Evolutionary conservation across 306 rosid genomes (phyloP).

Genomic region (Rosa chinensis): DNA sequence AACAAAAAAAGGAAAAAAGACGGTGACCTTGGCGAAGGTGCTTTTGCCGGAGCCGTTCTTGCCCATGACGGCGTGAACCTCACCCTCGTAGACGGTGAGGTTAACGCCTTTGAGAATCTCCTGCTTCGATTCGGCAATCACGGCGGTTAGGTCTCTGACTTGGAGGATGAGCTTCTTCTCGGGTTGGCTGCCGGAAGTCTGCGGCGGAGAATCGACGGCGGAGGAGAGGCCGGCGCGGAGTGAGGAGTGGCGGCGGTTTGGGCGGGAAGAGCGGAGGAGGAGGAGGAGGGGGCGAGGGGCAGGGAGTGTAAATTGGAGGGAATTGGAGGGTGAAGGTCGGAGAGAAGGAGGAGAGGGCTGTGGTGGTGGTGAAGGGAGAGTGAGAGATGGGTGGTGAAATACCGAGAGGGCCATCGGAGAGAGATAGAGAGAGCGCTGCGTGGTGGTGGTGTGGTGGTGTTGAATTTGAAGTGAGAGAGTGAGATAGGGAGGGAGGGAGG

Average conservation of each 20-base stretch:
- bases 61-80: slow-evolving; percentile 96
- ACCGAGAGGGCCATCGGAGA: slow-evolving; percentile 10
- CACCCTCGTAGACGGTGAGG: slow-evolving; percentile 73
- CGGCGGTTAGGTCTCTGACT: slow-evolving; percentile 75
- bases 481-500: too few species aligned
- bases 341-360: slow-evolving; percentile 11
- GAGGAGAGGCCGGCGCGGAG: slow-evolving; percentile 27
- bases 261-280: slow-evolving; percentile 24
- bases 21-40: slow-evolving; percentile 44
- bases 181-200: slow-evolving; percentile 10
- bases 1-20: neutral
- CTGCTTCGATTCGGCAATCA: slow-evolving; percentile 55
- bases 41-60: slow-evolving; percentile 96
- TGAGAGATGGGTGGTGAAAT: neutral
- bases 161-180: slow-evolving; percentile 59
- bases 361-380: slow-evolving; percentile 14
- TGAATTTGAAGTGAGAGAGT: too few species aligned
- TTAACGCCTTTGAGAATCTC: slow-evolving; percentile 81
- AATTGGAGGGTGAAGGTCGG: slow-evolving; percentile 19
- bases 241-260: slow-evolving; percentile 16
- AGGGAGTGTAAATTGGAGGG: slow-evolving; percentile 14
- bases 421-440: neutral
- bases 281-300: slow-evolving; percentile 18
- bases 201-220: slow-evolving; percentile 26
- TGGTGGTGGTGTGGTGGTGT: too few species aligned